Conservation (phyloP, 495 filamentous ascomycete species). For the Xylaria palmicola region DNA sequence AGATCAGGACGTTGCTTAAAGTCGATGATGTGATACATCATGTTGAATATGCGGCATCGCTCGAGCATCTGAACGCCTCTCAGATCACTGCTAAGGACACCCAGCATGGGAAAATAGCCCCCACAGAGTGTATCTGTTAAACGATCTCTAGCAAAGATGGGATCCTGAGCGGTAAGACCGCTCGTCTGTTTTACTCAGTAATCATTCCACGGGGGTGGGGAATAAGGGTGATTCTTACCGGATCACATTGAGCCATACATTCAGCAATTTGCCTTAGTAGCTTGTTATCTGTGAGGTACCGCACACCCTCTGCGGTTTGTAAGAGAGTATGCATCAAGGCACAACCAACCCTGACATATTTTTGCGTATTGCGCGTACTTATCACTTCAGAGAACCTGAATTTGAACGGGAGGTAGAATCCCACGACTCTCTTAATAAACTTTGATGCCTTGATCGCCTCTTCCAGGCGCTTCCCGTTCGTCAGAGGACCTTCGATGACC, state of each 20-base stretch:
- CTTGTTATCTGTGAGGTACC: constrained; percentile 88
- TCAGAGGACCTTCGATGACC: constrained; percentile 89
- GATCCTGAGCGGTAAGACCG: constrained; percentile 81
- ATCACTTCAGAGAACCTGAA: constrained; percentile 84
- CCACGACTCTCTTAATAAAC: constrained; percentile 90
- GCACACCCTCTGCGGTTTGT: constrained; percentile 77
- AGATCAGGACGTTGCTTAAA: constrained; percentile 86
- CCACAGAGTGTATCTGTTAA: constrained; percentile 81
- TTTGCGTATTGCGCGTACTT: constrained; percentile 88
- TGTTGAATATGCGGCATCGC: constrained; percentile 95
- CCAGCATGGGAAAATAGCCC: constrained; percentile 92
- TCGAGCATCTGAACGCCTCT: constrained; percentile 89
- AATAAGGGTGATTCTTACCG: constrained; percentile 37
- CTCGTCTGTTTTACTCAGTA: constrained; percentile 59
- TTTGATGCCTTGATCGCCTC: constrained; percentile 94
- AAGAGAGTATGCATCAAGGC: constrained; percentile 82
- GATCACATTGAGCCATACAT: constrained; percentile 89
- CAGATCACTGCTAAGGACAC: constrained; percentile 74
- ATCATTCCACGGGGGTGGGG: background rate
- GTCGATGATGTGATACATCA: constrained; percentile 98
- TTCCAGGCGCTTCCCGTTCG: constrained; percentile 87
- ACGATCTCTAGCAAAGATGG: constrained; percentile 81
- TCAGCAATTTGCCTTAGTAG: constrained; percentile 90
- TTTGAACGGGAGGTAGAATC: constrained; percentile 96
- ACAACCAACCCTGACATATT: constrained; percentile 88